Evolutionary conservation across 441 rosid species (phyloP), one percentile per base, ranked within the genome.

Genomic region (Corymbia calophylla): DNA sequence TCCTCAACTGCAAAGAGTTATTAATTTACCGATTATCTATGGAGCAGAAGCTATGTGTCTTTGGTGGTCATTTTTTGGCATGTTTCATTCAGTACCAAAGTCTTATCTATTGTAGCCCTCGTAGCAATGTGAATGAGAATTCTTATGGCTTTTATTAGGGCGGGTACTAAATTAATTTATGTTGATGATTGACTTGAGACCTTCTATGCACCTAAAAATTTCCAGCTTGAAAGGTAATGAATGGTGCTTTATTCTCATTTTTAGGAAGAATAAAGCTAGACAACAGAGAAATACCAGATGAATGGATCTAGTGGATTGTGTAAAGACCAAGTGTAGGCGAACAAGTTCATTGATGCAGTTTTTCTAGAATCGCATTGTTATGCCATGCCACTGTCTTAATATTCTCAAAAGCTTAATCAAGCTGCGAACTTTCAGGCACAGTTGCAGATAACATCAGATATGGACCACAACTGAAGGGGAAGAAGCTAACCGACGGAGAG

Each of bases 381-480:
- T 77, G n/a, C n/a, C 15, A 23, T 12, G 51, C 53, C 84, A 44
- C 18, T 12, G n/a, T 77, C 49, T 39, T 73, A 73, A 13, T 21
- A 44, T 23, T 44, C 51, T 77, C 84, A 1, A 44, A 44, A 77
- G 84, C 87, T 31, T 55, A 51, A 49, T 51, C 29, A 55, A 86
- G 56, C 62, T 1, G 53, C 21, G 32, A 86, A 32, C 62, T 54
- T 70, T 27, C 90, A 97, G 99, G 99, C 73, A 96, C 95, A 9
- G 97, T 97, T 87, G 99, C 96, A 0, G 99, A 96, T 90, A 97
- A 96, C 89, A 90, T 96, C 87, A 91, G 97, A 66, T 97, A 95
- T 86, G 99, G 99, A 60, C 99, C 98, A 47, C 95, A 91, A 49
- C 85, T 97, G 93, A 94, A 90, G 80, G 99, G 98, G 12, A 86